phyloP scores from a whole-genome alignment of 148 eudicot genomes.

The Nyssa sinensis region DNA sequence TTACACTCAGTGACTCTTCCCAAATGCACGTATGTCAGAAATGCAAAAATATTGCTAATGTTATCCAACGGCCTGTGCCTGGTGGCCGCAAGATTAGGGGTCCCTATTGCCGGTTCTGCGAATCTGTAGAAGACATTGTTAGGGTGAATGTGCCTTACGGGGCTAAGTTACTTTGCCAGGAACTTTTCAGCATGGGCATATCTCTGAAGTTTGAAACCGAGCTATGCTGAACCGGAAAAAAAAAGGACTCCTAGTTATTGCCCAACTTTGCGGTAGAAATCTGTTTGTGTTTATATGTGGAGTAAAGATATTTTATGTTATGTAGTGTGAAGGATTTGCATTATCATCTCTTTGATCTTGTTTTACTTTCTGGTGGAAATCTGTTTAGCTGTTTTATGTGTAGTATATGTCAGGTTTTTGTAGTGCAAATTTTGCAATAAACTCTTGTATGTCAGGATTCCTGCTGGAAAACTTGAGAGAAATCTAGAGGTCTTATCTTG shows the following conservation, averaged over 20 bases:
- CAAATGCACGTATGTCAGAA: slow-evolving; percentile 80
- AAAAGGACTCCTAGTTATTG: not conserved
- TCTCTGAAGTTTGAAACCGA: slow-evolving; percentile 83
- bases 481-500: too few relatives aligned
- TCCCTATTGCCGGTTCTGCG: slow-evolving; percentile 82
- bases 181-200: slow-evolving; percentile 95
- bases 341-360: too few relatives aligned
- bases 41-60: slow-evolving; percentile 70
- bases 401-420: too few relatives aligned
- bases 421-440: too few relatives aligned
- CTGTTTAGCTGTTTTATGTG: not conserved
- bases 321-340: too few relatives aligned
- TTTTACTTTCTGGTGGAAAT: not conserved
- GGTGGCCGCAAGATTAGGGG: slow-evolving; percentile 80
- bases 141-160: slow-evolving; percentile 86
- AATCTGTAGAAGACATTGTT: slow-evolving; percentile 67
- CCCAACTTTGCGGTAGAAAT: not conserved
- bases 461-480: too few relatives aligned
- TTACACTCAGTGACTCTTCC: slow-evolving; percentile 81
- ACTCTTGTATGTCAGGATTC: too few relatives aligned
- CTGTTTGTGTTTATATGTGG: too few relatives aligned
- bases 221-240: slow-evolving; percentile 38
- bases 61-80: slow-evolving; percentile 61
- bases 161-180: slow-evolving; percentile 84
- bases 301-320: too few relatives aligned